Conservation (phyloP, 148 eudicot genomes). For the Amaranthus palmeri region DNA sequence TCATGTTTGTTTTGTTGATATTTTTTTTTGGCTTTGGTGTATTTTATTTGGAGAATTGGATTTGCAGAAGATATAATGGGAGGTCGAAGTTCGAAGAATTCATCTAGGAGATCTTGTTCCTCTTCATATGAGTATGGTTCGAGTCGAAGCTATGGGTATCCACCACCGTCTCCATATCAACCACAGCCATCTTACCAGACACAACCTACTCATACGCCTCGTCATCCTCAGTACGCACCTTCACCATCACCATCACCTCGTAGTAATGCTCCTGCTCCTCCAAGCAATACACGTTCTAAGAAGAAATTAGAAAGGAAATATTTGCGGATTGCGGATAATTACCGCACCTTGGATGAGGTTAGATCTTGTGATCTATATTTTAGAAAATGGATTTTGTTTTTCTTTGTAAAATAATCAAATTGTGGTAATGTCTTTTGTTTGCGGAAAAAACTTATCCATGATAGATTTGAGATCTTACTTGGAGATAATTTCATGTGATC, state of each 20-base stretch:
- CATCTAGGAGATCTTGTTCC: slow-evolving; percentile 26
- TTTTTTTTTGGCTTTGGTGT: slow-evolving; percentile 25
- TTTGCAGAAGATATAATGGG: slow-evolving; percentile 40
- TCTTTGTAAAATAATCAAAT: neutral
- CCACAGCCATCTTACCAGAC: slow-evolving; percentile 37
- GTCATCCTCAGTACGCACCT: slow-evolving; percentile 13
- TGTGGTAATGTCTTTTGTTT: neutral
- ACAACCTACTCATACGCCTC: slow-evolving; percentile 18
- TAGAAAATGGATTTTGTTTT: neutral
- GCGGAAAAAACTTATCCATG: neutral
- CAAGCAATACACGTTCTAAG: slow-evolving; percentile 29
- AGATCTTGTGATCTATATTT: neutral
- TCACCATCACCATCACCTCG: slow-evolving; percentile 13
- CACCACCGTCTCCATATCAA: slow-evolving; percentile 21
- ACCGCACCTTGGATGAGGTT: slow-evolving; percentile 88
- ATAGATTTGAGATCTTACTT: neutral
- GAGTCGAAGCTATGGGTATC: slow-evolving; percentile 25
- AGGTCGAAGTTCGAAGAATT: slow-evolving; percentile 39
- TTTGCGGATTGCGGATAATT: slow-evolving; percentile 85
- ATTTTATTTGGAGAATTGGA: slow-evolving; percentile 8
- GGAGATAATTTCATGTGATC: neutral
- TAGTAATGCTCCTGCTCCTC: slow-evolving; percentile 19
- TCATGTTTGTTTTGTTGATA: slow-evolving; percentile 28
- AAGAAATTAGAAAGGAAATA: slow-evolving; percentile 68
- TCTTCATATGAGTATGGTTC: slow-evolving; percentile 20